Evolutionary conservation across 2,329 filamentous ascomycete species (phyloP).

Genomic region (Elsinoe fawcettii): DNA sequence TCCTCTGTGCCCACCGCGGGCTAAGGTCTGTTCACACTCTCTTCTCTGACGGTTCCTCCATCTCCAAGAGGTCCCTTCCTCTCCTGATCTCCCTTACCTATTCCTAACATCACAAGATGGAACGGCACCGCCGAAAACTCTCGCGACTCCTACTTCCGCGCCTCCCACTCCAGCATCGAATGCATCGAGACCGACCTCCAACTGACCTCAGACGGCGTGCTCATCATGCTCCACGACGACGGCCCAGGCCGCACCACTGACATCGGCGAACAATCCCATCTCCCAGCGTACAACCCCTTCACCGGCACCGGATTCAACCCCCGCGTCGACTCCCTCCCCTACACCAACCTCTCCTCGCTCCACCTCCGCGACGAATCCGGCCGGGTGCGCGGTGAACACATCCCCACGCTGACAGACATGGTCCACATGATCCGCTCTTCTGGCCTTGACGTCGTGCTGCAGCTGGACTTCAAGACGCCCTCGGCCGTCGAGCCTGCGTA

Average conservation of each 20-base stretch:
- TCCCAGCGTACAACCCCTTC: slow-evolving; percentile 19
- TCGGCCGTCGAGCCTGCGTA: slow-evolving; percentile 20
- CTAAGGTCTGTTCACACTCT: slow-evolving; percentile 10
- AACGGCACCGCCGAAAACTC: slow-evolving; percentile 22
- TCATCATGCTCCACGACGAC: slow-evolving; percentile 20
- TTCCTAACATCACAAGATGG: slow-evolving; percentile 16
- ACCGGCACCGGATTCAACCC: slow-evolving; percentile 20
- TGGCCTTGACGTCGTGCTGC: slow-evolving; percentile 19
- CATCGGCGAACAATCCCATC: slow-evolving; percentile 18
- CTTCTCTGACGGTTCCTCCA: background rate
- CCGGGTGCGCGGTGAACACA: slow-evolving; percentile 18
- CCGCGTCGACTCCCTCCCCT: slow-evolving; percentile 13
- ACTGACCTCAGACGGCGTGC: slow-evolving; percentile 16
- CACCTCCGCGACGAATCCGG: slow-evolving; percentile 20
- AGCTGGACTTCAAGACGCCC: slow-evolving; percentile 21
- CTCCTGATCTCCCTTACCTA: background rate
- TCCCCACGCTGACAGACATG: slow-evolving; percentile 19
- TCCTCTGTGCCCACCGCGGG: slow-evolving; percentile 20
- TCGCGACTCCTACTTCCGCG: slow-evolving; percentile 20
- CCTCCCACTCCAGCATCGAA: slow-evolving; percentile 9
- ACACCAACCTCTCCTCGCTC: slow-evolving; percentile 17
- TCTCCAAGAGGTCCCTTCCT: background rate
- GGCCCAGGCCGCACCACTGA: slow-evolving; percentile 18
- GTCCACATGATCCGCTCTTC: slow-evolving; percentile 19
- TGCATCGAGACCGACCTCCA: slow-evolving; percentile 21